Base-by-base conservation (phyloP, 148 eudicot species). In the Silene uniflora region DNA sequence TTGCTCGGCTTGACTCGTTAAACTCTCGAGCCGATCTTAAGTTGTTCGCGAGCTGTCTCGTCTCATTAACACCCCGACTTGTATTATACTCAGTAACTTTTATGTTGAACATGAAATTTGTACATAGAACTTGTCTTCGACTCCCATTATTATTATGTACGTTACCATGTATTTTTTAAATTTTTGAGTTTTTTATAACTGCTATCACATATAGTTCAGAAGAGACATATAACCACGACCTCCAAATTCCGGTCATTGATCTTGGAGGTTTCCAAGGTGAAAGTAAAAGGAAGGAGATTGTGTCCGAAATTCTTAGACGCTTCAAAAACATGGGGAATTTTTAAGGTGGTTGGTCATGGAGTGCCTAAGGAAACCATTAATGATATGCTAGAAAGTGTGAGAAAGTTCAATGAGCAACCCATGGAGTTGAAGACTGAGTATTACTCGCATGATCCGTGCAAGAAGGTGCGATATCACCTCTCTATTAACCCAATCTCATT, bases 351-450 rank as follows among this genome's bases (percentile, higher is more conserved):
- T 23, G 23, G 23, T 63, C 67, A 63, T 25, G 67, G 67, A 23
- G 32, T 63, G 2, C 67, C 67, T 10, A 63, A 24, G 6, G 32
- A 63, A 3, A 63, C 10, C 7, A 11, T 63, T 17, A 12, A 63
- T 10, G 67, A 11, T 9, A 21, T 63, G 67, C 35, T 63, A 3
- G 35, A 63, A 63, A 63, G 67, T 10, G 35, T 63, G 1, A 23
- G 67, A 1, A 24, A 63, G 14, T 63, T 24, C 16, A 63, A 63
- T 63, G 67, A 62, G 66, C 66, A 62, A 62, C 29, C 27, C 12
- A 62, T 62, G 66, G 67, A 63, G 39, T 5, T 63, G 39, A 63
- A 63, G 67, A 23, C 29, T 3, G 67, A 63, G 67, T 63, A 19
- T 63, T 63, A 63, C 35, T 63, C 67, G 35, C 67, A 63, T 63